A percentile compares a stretch with the other conserved stretches of the same genome.
phyloP scores from a whole-genome alignment of 1,284 basidiomycete genomes.

The Tilletiaria anomala region DNA sequence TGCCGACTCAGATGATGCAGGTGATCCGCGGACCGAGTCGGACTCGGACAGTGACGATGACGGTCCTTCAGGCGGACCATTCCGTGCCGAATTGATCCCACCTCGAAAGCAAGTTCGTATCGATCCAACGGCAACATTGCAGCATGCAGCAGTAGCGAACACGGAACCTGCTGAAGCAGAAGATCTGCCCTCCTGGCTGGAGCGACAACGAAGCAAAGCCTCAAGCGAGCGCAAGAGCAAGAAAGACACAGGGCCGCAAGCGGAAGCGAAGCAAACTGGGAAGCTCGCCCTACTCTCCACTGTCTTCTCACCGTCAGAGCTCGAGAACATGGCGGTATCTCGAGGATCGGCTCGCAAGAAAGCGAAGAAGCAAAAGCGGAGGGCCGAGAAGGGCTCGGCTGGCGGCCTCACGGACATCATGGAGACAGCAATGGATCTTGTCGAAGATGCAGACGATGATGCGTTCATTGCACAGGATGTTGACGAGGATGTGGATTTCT shows the following conservation, averaged over 20 bases:
- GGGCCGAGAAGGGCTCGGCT: not conserved
- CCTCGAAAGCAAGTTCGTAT: too few species aligned
- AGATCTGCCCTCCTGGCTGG: not conserved
- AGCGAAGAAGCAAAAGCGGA: not conserved
- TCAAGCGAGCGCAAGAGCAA: not conserved
- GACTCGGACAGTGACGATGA: too few species aligned
- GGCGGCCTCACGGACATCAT: not conserved
- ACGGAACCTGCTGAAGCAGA: not conserved
- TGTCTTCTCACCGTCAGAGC: not conserved
- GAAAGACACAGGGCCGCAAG: too few species aligned
- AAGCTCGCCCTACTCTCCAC: not conserved
- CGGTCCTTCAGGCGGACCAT: too few species aligned
- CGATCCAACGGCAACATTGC: too few species aligned
- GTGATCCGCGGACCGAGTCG: too few species aligned
- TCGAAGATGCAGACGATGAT: not conserved
- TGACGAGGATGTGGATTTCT: too few species aligned
- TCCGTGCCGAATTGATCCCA: too few species aligned
- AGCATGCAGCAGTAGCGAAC: too few species aligned
- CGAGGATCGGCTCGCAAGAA: not conserved
- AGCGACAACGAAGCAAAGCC: too few species aligned
- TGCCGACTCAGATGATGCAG: too few species aligned
- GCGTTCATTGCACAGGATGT: too few species aligned
- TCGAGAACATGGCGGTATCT: not conserved
- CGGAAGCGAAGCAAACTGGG: not conserved
- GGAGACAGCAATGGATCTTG: not conserved